phyloP scores from a whole-genome alignment of 2,329 filamentous ascomycete species.

The Xylaria multiplex region DNA sequence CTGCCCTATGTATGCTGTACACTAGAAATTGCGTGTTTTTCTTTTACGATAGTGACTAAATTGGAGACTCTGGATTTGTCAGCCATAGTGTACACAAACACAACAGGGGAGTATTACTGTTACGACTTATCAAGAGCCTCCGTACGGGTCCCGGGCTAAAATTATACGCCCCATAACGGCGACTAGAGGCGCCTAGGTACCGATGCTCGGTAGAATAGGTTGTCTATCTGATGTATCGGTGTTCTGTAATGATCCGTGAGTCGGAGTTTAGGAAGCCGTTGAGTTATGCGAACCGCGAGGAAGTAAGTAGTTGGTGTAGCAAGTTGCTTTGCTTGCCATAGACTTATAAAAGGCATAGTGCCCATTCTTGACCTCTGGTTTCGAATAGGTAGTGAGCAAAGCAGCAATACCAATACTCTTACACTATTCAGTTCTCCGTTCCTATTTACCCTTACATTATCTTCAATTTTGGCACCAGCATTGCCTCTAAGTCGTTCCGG shows the following conservation, averaged over 20 bases:
- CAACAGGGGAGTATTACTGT: not conserved
- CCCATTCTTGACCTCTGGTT: not conserved
- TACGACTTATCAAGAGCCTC: not conserved
- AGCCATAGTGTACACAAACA: not conserved
- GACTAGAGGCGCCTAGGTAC: not conserved
- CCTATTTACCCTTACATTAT: not conserved
- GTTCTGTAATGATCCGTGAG: constrained; percentile 6
- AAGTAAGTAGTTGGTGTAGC: not conserved
- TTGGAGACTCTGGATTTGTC: constrained; percentile 17
- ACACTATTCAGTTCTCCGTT: not conserved
- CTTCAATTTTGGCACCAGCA: not conserved
- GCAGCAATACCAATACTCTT: not conserved
- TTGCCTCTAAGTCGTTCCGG: too few relatives aligned
- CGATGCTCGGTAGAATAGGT: not conserved
- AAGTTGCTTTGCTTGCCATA: not conserved
- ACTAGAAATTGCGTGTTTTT: not conserved
- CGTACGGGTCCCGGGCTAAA: not conserved
- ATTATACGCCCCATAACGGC: constrained; percentile 1
- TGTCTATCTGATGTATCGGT: constrained; percentile 15
- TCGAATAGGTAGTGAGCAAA: not conserved
- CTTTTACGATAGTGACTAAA: not conserved
- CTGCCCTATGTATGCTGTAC: not conserved
- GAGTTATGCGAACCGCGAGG: not conserved
- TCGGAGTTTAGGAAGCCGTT: not conserved
- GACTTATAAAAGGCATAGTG: not conserved